These are phyloP conservation scores for Fraxinus quadrangulata DNA, from an alignment of 257 asterid genomes.

Conservation along the genomic window DNA sequence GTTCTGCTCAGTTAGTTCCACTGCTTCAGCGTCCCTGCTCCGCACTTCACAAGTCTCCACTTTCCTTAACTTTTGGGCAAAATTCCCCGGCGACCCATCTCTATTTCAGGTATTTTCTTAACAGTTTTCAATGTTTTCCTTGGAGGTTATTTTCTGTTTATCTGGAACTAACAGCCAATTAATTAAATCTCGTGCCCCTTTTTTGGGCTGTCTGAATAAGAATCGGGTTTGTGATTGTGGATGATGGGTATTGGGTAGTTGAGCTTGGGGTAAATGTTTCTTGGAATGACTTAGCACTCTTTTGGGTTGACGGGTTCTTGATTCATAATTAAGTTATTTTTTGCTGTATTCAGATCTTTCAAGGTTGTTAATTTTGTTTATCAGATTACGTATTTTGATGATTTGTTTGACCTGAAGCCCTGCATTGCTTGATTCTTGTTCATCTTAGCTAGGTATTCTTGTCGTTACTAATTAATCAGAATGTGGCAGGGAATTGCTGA, in stretches of 20 bases:
- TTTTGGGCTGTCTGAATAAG: background rate
- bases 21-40: slow-evolving; percentile 33
- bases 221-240: background rate
- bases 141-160: background rate
- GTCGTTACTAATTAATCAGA: background rate
- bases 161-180: background rate
- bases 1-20: slow-evolving; percentile 28
- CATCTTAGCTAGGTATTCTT: background rate
- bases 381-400: background rate
- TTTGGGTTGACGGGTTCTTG: background rate
- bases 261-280: slow-evolving; percentile 5
- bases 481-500: background rate
- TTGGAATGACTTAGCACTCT: background rate
- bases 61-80: slow-evolving; percentile 10
- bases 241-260: background rate
- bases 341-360: background rate
- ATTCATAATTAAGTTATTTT: background rate
- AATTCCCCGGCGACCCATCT: slow-evolving; percentile 7
- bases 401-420: background rate
- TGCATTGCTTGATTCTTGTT: background rate
- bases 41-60: slow-evolving; percentile 19
- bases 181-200: background rate
- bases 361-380: background rate
- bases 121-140: background rate
- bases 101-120: slow-evolving; percentile 28